These are phyloP conservation scores for Aspergillus aculeatus DNA, from an alignment of 2,329 filamentous ascomycete genomes.

Conservation along the genomic window DNA sequence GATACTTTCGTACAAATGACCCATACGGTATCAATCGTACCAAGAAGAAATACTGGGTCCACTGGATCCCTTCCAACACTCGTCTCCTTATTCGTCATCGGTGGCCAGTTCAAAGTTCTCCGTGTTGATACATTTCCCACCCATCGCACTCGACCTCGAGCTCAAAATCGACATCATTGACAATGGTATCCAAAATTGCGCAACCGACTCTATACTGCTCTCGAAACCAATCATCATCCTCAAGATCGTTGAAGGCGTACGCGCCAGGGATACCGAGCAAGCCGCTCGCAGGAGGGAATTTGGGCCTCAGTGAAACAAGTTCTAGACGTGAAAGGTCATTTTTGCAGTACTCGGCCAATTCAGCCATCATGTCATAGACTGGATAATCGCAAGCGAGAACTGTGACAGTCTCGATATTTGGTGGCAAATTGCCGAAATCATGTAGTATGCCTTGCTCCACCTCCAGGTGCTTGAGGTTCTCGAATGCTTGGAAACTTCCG, in stretches of 20 bases:
- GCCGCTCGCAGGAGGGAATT: neutral
- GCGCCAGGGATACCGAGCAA: neutral
- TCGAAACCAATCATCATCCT: neutral
- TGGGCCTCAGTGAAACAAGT: neutral
- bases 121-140: neutral
- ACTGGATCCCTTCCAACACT: too few species aligned
- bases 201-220: neutral
- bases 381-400: conserved; percentile 6
- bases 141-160: neutral
- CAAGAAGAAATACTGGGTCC: too few species aligned
- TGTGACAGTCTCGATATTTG: neutral
- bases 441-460: conserved; percentile 7
- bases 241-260: neutral
- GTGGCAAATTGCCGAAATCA: neutral
- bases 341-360: conserved; percentile 6
- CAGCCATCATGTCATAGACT: neutral
- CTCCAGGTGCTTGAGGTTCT: conserved; percentile 2
- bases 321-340: neutral
- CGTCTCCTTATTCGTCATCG: too few species aligned
- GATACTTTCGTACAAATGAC: too few species aligned
- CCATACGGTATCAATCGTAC: too few species aligned
- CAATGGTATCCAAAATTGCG: neutral
- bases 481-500: conserved; percentile 5
- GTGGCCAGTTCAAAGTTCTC: neutral
- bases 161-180: neutral